Evolutionary conservation across 331 rosid species (phyloP), one percentile per base, ranked within the genome.

Genomic region (Prunus yedoensis): DNA sequence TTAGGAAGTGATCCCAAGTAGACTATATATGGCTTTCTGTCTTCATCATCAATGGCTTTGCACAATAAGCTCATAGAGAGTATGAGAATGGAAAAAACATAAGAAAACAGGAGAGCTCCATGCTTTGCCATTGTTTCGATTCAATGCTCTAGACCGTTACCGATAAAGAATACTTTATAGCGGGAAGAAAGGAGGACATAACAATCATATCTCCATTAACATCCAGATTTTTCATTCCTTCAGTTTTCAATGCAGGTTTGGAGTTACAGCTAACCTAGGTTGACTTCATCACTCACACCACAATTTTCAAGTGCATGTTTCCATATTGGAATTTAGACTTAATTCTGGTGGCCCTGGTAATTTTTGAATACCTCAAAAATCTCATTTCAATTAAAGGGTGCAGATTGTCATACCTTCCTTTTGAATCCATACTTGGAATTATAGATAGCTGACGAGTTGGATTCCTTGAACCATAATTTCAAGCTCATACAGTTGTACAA

Each of bases 1-100:
- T 21, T 57, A 2, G 68, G 75, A 77, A 83, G 81, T 30, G 85
- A 76, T 7, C 87, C 78, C 81, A 81, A 53, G 53, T 83, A 83
- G n/a, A 85, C 71, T 17, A 85, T 76, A 11, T 81, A 54, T 0
- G 52, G 68, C 71, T 59, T 62, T 13, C 52, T 25, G 7, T 56
- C 68, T 1, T 59, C 68, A 30, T 66, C 61, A 25, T 27, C 74
- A 38, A 59, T 13, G 43, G 66, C 66, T 14, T 16, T 16, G 41
- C 67, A 62, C 20, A 9, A 3, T 16, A 62, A 62, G 67, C 46
- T 62, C 46, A 15, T 15, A 2, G 21, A 61, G 66, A 27, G 28
- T 30, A 30, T 30, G 45, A 62, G 11, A 28, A 30, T 30, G 45
- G 11, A 16, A 11, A 62, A 61, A 30, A 20, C 67, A 30, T 28